Evolutionary conservation across 352 stramenopile species (phyloP).

Genomic region (Aphanomyces astaci): DNA sequence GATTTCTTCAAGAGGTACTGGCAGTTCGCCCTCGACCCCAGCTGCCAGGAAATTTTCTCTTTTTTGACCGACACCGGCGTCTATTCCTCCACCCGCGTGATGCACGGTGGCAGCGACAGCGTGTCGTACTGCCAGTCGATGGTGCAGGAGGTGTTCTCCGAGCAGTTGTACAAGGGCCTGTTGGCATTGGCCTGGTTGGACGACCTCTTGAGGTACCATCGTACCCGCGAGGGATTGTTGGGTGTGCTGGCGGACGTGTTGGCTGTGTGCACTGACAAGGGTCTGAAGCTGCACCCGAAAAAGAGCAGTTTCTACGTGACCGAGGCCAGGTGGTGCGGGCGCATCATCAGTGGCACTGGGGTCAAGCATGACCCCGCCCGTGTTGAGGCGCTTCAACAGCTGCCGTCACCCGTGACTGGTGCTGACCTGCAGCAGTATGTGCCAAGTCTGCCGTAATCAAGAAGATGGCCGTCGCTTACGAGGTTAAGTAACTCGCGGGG

Average conservation of each 20-base stretch:
- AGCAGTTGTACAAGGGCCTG: slow-evolving; percentile 9
- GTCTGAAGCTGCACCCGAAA: slow-evolving; percentile 19
- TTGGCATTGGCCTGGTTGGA: slow-evolving; percentile 21
- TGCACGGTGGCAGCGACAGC: slow-evolving; percentile 22
- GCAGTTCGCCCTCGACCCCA: too few relatives aligned
- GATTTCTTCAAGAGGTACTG: too few relatives aligned
- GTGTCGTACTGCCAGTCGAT: slow-evolving; percentile 26
- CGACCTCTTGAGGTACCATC: too few relatives aligned
- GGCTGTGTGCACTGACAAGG: not conserved
- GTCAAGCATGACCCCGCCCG: slow-evolving; percentile 19
- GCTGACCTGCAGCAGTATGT: slow-evolving; percentile 22
- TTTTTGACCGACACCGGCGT: too few relatives aligned
- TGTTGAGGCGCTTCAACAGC: slow-evolving; percentile 4
- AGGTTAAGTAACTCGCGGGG: too few relatives aligned
- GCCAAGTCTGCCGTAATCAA: too few relatives aligned
- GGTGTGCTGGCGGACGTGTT: too few relatives aligned
- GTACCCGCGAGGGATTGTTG: too few relatives aligned
- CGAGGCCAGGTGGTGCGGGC: slow-evolving; percentile 21
- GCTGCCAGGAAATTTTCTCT: too few relatives aligned
- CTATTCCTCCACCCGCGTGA: too few relatives aligned
- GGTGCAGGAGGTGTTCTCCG: slow-evolving; percentile 25
- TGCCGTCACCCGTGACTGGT: not conserved
- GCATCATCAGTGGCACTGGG: slow-evolving; percentile 6
- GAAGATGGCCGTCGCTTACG: too few relatives aligned
- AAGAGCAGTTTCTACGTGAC: slow-evolving; percentile 11